These are phyloP conservation scores for Pleoardoris graminearum DNA, from an alignment of 2,329 filamentous ascomycete species.

Conservation along the genomic window DNA sequence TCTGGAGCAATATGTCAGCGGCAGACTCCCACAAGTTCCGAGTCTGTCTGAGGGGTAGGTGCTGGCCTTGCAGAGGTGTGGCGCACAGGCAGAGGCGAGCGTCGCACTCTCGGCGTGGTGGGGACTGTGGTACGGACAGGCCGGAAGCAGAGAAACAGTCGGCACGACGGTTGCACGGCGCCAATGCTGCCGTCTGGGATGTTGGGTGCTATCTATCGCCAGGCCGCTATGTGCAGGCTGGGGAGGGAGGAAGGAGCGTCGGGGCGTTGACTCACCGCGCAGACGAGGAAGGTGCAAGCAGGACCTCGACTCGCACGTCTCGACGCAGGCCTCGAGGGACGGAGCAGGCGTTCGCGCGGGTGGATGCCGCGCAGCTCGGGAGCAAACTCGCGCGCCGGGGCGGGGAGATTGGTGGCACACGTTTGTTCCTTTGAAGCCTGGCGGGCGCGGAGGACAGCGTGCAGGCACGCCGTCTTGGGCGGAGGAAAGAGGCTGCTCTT, in stretches of 20 bases:
- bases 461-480: constrained; percentile 1
- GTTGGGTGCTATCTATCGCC: constrained; percentile 22
- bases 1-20: constrained; percentile 36
- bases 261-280: constrained; percentile 41
- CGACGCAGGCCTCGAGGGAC: constrained; percentile 12
- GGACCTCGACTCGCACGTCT: constrained; percentile 13
- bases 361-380: constrained; percentile 14
- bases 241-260: constrained; percentile 18
- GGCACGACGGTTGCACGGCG: constrained; percentile 30
- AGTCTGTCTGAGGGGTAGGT: constrained; percentile 32
- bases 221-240: constrained; percentile 15
- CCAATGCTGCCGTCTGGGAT: constrained; percentile 29
- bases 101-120: constrained; percentile 34
- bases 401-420: constrained; percentile 29
- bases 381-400: constrained; percentile 12
- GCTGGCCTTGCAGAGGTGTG: constrained; percentile 42
- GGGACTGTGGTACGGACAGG: constrained; percentile 34
- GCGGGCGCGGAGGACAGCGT: constrained; percentile 17
- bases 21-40: constrained; percentile 23
- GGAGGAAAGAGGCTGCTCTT: constrained; percentile 12
- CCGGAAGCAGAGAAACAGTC: constrained; percentile 38
- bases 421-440: constrained; percentile 32
- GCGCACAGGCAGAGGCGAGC: constrained; percentile 42
- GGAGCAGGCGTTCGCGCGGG: constrained; percentile 11
- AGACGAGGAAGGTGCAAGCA: constrained; percentile 19